Conservation (phyloP, 2,329 filamentous ascomycete genomes). For the Aspergillus caelatus region DNA sequence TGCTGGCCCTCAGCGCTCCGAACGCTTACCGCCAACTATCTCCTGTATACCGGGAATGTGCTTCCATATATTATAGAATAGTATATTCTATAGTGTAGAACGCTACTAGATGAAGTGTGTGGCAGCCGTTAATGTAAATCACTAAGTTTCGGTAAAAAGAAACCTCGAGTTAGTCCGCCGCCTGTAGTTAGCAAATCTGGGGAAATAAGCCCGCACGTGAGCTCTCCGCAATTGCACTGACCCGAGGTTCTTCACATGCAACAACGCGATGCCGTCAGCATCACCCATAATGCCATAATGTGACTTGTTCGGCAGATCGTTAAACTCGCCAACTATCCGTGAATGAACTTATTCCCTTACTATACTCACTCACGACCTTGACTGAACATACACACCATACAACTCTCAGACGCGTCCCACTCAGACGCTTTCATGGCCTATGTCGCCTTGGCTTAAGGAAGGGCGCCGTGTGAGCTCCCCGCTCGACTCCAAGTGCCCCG, state of each 20-base stretch:
- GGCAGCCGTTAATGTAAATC: too few species aligned
- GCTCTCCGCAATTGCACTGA: slow-evolving; percentile 15
- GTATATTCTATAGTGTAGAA: too few species aligned
- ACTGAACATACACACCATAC: not conserved
- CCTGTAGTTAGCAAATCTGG: slow-evolving; percentile 7
- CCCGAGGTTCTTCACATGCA: slow-evolving; percentile 33
- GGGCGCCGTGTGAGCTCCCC: slow-evolving; percentile 6
- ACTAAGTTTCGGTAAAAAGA: too few species aligned
- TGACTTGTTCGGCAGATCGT: slow-evolving; percentile 11
- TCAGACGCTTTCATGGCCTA: slow-evolving; percentile 22
- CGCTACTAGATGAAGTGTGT: too few species aligned
- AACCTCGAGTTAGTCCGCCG: too few species aligned
- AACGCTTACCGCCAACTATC: too few species aligned
- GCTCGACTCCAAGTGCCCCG: not conserved
- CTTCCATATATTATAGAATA: too few species aligned
- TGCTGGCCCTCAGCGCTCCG: too few species aligned
- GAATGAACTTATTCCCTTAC: not conserved
- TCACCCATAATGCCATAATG: slow-evolving; percentile 17
- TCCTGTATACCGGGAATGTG: too few species aligned
- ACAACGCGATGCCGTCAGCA: slow-evolving; percentile 10
- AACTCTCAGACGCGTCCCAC: slow-evolving; percentile 8
- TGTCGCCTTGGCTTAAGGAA: slow-evolving; percentile 17
- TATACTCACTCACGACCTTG: not conserved
- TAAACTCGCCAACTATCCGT: slow-evolving; percentile 4
- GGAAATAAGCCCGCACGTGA: slow-evolving; percentile 24